Percentiles rank a stretch among this genome's conserved stretches.
These are phyloP conservation scores for Wallacemonas sp. DNA, from an alignment of 208 protist genomes.

Conservation along the genomic window DNA sequence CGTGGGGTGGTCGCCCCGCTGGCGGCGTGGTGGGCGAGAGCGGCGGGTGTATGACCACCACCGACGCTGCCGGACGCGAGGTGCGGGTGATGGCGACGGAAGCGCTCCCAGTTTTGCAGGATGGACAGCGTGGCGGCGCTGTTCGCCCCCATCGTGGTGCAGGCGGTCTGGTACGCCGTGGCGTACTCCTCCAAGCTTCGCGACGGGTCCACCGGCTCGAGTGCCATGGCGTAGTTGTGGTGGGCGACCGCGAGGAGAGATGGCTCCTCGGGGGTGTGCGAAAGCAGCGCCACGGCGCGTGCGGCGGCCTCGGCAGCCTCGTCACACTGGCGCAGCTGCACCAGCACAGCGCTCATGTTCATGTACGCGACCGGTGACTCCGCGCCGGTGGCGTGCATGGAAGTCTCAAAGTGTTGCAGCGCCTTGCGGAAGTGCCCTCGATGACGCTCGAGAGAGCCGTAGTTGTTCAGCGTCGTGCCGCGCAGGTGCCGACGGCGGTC, in stretches of 20 bases:
- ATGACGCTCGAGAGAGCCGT: conserved; percentile 86
- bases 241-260: conserved; percentile 85
- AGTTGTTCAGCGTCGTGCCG: conserved; percentile 87
- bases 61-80: background rate
- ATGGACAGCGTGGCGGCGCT: conserved; percentile 66
- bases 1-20: background rate
- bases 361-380: conserved; percentile 86
- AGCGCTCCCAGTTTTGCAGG: conserved; percentile 71
- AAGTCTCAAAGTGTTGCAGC: conserved; percentile 70
- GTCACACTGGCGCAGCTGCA: conserved; percentile 76
- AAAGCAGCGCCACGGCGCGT: conserved; percentile 67
- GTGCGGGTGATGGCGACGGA: conserved; percentile 17
- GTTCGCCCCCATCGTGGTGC: conserved; percentile 35
- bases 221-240: conserved; percentile 91
- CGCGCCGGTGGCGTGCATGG: conserved; percentile 66
- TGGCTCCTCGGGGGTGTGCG: conserved; percentile 62
- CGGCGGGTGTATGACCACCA: background rate
- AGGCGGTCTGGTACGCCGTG: conserved; percentile 51
- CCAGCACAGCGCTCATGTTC: conserved; percentile 88
- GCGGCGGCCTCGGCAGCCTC: conserved; percentile 70
- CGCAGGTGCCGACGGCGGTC: conserved; percentile 68
- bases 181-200: conserved; percentile 76
- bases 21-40: background rate
- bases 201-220: conserved; percentile 65
- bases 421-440: conserved; percentile 79